Evolutionary conservation across 495 filamentous ascomycete genomes (phyloP).

Genomic region (Trypethelium eluteriae): DNA sequence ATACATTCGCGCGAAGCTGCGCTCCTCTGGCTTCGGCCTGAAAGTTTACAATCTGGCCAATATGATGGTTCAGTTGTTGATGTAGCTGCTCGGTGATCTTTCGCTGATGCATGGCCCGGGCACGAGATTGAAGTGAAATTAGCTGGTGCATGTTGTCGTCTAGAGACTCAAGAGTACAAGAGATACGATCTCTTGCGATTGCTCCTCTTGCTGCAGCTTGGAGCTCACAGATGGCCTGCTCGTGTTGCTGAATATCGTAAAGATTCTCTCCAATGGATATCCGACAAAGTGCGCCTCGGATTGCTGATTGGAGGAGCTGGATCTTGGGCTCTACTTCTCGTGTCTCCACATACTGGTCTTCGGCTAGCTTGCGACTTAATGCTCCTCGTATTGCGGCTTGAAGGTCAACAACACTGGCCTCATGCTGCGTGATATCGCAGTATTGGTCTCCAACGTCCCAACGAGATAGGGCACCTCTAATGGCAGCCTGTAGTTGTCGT

Average conservation of each 20-base stretch:
- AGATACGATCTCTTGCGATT: background rate
- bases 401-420: constrained; percentile 50
- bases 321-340: constrained; percentile 45
- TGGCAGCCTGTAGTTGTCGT: constrained; percentile 47
- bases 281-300: constrained; percentile 36
- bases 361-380: constrained; percentile 44
- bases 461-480: constrained; percentile 35
- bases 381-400: constrained; percentile 60
- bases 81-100: constrained; percentile 28
- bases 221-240: background rate
- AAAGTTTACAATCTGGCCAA: constrained; percentile 33
- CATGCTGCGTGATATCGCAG: constrained; percentile 36
- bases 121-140: constrained; percentile 20
- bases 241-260: background rate
- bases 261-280: constrained; percentile 12
- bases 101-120: constrained; percentile 14
- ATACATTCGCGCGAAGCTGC: constrained; percentile 35
- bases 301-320: constrained; percentile 61
- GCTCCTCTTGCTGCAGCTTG: background rate
- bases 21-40: constrained; percentile 44
- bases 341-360: constrained; percentile 42
- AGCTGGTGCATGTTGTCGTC: constrained; percentile 2
- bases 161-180: background rate
- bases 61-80: constrained; percentile 33
- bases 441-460: constrained; percentile 34